These are phyloP conservation scores for Ganoderma lucidum DNA, from an alignment of 1,284 basidiomycete genomes.

Conservation along the genomic window DNA sequence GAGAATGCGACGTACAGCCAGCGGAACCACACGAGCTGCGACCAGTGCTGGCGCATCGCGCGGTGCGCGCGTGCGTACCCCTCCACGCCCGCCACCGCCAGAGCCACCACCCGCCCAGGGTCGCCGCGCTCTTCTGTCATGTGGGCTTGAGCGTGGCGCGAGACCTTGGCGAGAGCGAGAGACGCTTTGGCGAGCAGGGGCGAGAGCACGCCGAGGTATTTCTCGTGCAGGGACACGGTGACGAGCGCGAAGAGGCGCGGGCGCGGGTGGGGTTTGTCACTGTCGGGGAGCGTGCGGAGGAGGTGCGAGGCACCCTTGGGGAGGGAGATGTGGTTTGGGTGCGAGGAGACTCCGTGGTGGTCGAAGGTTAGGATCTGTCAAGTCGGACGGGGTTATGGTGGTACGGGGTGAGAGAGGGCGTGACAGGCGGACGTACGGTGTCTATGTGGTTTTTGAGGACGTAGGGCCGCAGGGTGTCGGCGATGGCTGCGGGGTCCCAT, in stretches of 20 bases:
- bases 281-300: slow-evolving; percentile 38
- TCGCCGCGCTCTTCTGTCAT: slow-evolving; percentile 8
- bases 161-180: not conserved
- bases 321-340: slow-evolving; percentile 90
- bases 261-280: not conserved
- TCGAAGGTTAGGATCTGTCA: slow-evolving; percentile 93
- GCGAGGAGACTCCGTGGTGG: slow-evolving; percentile 78
- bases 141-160: too few species aligned
- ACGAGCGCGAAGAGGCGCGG: slow-evolving; percentile 66
- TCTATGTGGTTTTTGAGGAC: slow-evolving; percentile 68
- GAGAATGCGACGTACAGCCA: slow-evolving; percentile 88
- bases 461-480: slow-evolving; percentile 66
- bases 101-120: slow-evolving; percentile 49
- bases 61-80: slow-evolving; percentile 66
- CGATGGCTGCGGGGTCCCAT: slow-evolving; percentile 76
- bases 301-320: slow-evolving; percentile 61
- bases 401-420: not conserved
- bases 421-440: slow-evolving; percentile 55
- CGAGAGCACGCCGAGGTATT: slow-evolving; percentile 66
- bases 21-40: slow-evolving; percentile 91
- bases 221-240: slow-evolving; percentile 62
- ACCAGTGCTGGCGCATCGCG: slow-evolving; percentile 80
- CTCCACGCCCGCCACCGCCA: slow-evolving; percentile 62
- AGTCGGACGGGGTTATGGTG: not conserved
- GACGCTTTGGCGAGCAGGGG: slow-evolving; percentile 36